Base-by-base conservation (phyloP, 768 basidiomycete genomes). In the Butyriboletus loyo region DNA sequence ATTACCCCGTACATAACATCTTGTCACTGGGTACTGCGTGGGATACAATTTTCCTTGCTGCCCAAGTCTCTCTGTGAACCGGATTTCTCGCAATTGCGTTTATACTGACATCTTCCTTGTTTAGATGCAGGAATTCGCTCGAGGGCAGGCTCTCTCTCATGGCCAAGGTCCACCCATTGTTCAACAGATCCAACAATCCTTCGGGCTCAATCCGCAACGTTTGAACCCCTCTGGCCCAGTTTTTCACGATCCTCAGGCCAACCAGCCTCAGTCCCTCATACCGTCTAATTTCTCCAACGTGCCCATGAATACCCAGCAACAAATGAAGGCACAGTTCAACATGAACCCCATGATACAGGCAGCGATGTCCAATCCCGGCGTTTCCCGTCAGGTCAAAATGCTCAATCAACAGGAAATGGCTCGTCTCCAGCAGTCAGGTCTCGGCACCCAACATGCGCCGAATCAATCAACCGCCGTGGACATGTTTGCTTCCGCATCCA, bases 401-500 rank as follows among this genome's bases (percentile, higher is more conserved):
- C 73, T 75, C 54, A 69, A 64, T 11, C 80, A 76, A 63, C 69
- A 67, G 36, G 72, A 73, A 47, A 66, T 78, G 13, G 63, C 59
- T 55, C 74, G 70, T 30, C 57, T 69, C 14, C 73, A 66, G 51
- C 73, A 69, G 42, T 53, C 60, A 13, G 50, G 55, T 10, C 56
- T 72, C 21, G 61, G 64, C 46, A 60, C 56, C 52, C 75, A 74
- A 34, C 64, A 68, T 32, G 64, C 67, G 31, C 66, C 75, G 55
- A 75, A 71, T 51, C 79, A 75, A 53, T 46, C 68, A 0, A 57
- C 72, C 21, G 59, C 72, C 9, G 56, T 68, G 21, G 82, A 82
- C 50, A 74, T 80, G 58, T 82, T 83, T 62, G 60, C 75, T 21
- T 66, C 79, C 8, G 69, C 78, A n/a, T 72, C 70, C 24, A 73